These are phyloP conservation scores for Rugonectria rugulosa DNA, from an alignment of 2,329 filamentous ascomycete genomes.

Conservation along the genomic window DNA sequence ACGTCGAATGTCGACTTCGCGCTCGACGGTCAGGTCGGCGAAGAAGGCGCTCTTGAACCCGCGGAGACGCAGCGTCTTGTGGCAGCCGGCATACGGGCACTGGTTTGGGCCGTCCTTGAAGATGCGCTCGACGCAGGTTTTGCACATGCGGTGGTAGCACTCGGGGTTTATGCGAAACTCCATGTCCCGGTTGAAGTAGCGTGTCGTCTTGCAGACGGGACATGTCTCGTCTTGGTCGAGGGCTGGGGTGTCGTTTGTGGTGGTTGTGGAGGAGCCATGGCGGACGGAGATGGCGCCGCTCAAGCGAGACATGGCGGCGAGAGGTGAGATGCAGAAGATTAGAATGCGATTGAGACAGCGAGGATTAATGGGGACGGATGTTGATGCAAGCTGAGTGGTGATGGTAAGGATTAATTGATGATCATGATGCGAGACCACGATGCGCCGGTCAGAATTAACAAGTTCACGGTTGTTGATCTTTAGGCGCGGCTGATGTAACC, in stretches of 20 bases:
- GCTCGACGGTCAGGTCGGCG: slow-evolving; percentile 84
- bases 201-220: slow-evolving; percentile 95
- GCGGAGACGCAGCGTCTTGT: slow-evolving; percentile 83
- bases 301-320: slow-evolving; percentile 38
- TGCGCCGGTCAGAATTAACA: neutral
- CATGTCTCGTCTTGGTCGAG: slow-evolving; percentile 73
- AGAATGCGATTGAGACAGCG: neutral
- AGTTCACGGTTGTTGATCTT: slow-evolving; percentile 1
- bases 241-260: slow-evolving; percentile 24
- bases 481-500: slow-evolving; percentile 38
- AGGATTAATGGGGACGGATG: neutral
- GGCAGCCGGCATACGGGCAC: slow-evolving; percentile 90
- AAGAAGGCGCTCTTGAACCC: slow-evolving; percentile 91
- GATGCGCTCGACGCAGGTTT: slow-evolving; percentile 92
- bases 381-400: neutral
- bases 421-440: too few species aligned
- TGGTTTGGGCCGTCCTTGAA: slow-evolving; percentile 91
- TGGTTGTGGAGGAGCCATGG: slow-evolving; percentile 29
- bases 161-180: slow-evolving; percentile 96
- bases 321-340: neutral
- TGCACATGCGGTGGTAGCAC: slow-evolving; percentile 99
- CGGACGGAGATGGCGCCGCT: slow-evolving; percentile 41
- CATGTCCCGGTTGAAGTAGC: slow-evolving; percentile 94
- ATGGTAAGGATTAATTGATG: neutral
- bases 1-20: slow-evolving; percentile 90